Base-by-base conservation (phyloP, 345 rosid species). In the Gynandropsis gynandra region DNA sequence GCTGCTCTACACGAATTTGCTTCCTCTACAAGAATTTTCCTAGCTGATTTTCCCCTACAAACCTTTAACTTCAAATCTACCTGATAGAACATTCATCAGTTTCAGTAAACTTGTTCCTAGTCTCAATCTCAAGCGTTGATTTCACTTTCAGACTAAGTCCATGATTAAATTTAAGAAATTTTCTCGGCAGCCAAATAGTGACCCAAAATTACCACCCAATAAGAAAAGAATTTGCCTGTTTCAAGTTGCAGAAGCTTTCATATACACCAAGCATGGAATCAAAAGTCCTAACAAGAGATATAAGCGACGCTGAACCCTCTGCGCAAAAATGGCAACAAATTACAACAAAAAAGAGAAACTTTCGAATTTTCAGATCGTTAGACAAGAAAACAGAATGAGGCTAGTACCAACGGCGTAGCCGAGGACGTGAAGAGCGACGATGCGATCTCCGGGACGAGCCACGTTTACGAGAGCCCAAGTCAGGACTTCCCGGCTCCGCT, bases 191-290 rank as follows among this genome's bases (percentile, higher is more conserved):
- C 3, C 15, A 4, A 10, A 37, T 8, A 37, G 15, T 37, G 4
- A 37, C 8, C 41, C 15, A 37, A 8, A 37, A 10, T 10, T 10
- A 2, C 2, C 15, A 13, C 15, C 41, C n/a, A 37, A 8, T 1
- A 37, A 37, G 15, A 2, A 18, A 49, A 37, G n/a, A 54, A 39
- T 0, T 36, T 35, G 71, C 98, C 95, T 84, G 96, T 49, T 90
- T 90, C 66, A 90, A 66, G 70, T 84, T 82, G 87, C 98, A 90
- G 87, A 90, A 87, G 47, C 98, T 93, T 74, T 90, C 95, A 42
- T 84, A 84, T 3, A 80, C 96, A 7, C 82, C 79, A 37, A 90
- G 75, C 63, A 81, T 65, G 20, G 81, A 77, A 61, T 90, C 98
- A 57, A 90, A 84, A n/a, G 73, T 76, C 66, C 74, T 76, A 34